These are phyloP conservation scores for Yarrowia sp. DNA, from an alignment of 805 yeast species.

Conservation along the genomic window DNA sequence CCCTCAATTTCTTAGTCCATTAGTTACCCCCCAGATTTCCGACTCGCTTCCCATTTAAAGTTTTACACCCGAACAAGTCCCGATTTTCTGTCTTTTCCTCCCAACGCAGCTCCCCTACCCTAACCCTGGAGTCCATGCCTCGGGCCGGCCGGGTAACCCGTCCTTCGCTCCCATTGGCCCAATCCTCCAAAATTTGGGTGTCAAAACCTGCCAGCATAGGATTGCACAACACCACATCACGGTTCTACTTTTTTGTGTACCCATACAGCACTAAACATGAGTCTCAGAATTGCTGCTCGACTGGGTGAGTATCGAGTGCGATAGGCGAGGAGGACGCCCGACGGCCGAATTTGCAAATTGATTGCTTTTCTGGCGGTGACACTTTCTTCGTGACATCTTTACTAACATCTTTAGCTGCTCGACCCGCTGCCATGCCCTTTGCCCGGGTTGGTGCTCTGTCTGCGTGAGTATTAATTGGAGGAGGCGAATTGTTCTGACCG, in stretches of 20 bases:
- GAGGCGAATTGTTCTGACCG: not conserved
- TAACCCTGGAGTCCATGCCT: slow-evolving; percentile 1
- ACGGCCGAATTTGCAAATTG: slow-evolving; percentile 1
- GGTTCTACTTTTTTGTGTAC: slow-evolving; percentile 38
- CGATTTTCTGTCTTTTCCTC: not conserved
- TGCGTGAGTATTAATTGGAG: slow-evolving; percentile 31
- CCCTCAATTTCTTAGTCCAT: too few species aligned
- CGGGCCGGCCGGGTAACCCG: slow-evolving; percentile 37
- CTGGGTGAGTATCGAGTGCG: slow-evolving; percentile 30
- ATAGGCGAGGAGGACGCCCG: not conserved
- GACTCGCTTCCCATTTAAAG: not conserved
- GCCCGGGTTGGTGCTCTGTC: slow-evolving; percentile 40
- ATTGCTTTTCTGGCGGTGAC: not conserved
- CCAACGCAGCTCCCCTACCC: not conserved
- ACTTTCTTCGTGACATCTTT: not conserved
- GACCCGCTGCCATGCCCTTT: slow-evolving; percentile 38
- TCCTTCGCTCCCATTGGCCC: slow-evolving; percentile 37
- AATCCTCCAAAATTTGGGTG: slow-evolving; percentile 37
- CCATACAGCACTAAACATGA: slow-evolving; percentile 39
- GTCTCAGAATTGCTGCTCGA: slow-evolving; percentile 40
- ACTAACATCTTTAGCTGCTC: slow-evolving; percentile 39
- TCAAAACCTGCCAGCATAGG: slow-evolving; percentile 39
- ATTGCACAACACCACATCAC: slow-evolving; percentile 39
- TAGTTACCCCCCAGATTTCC: too few species aligned
- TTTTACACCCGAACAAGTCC: slow-evolving; percentile 14